Base-by-base conservation (phyloP, 73 alveolate genomes). In the Tetrahymena elliotti region DNA sequence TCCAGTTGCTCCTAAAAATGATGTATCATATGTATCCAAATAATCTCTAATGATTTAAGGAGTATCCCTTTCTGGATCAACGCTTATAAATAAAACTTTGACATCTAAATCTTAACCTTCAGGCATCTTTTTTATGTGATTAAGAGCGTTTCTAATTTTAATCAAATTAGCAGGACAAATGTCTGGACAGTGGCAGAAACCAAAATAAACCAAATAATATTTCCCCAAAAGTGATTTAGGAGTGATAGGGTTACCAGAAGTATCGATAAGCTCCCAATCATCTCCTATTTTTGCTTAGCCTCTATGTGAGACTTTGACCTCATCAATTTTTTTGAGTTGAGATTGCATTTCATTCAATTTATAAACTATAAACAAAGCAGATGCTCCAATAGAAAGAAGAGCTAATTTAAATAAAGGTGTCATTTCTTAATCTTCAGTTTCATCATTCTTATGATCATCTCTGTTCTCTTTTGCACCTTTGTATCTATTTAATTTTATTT, bases 171-270 rank as follows among this genome's bases (percentile, higher is more conserved):
- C 97, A 27, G 99, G 99, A 93, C 99, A 98, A 33, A 98, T 97
- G 94, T 98, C 99, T 1, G 99, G 99, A 94, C 99, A 97, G 52
- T 96, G 93, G 16, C 99, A 97, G 95, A 97, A 98, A 12, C 99
- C 99, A 52, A 98, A 97, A 84, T 98, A 98, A 8, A 97, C 96
- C 84, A 98, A 94, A 88, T 97, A 95, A 93, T 97, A 98, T 40
- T 96, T 96, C 36, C 99, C 99, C 93, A 94, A 94, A 24, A 97
- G 96, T 53, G 96, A 96, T 36, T 97, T 53, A 93, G 98, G 98
- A n/a, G 99, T 97, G 37, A 97, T 98, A 34, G 96, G 97, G 33
- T 97, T 95, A 1, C 99, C 99, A 35, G 96, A 92, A 24, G 98
- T 93, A 53, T 98, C 97, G 39, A 96, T 96, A 31, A 97, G 93